A percentile compares a stretch with the other conserved stretches of the same genome.
These are phyloP conservation scores for Sutorius eximius DNA, from an alignment of 1,284 basidiomycete genomes.

Conservation along the genomic window DNA sequence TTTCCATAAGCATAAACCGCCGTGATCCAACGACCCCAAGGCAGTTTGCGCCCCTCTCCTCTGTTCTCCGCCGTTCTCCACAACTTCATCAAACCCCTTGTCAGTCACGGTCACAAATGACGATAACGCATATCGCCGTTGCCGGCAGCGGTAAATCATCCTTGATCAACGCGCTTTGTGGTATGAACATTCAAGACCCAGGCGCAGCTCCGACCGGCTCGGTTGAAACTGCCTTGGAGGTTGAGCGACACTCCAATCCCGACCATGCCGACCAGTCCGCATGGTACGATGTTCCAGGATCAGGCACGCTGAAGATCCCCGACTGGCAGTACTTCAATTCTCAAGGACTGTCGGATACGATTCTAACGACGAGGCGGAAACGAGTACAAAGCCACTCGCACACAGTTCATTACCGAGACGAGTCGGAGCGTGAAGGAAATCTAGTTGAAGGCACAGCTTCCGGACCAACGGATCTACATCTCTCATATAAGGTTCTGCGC, in stretches of 20 bases:
- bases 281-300: slow-evolving; percentile 41
- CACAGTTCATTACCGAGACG: slow-evolving; percentile 30
- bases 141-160: slow-evolving; percentile 28
- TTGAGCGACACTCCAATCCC: slow-evolving; percentile 32
- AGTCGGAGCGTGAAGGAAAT: slow-evolving; percentile 32
- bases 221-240: slow-evolving; percentile 28
- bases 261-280: slow-evolving; percentile 24
- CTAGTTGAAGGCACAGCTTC: slow-evolving; percentile 28
- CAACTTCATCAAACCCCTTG: background rate
- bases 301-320: slow-evolving; percentile 34
- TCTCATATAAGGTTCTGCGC: slow-evolving; percentile 25
- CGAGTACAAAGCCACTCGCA: slow-evolving; percentile 23
- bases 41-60: background rate
- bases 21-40: background rate
- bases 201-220: slow-evolving; percentile 35
- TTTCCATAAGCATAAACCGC: background rate
- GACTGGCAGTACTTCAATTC: slow-evolving; percentile 41
- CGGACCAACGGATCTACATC: slow-evolving; percentile 34
- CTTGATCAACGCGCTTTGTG: slow-evolving; percentile 30
- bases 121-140: background rate
- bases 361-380: slow-evolving; percentile 21
- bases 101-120: background rate
- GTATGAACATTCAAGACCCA: slow-evolving; percentile 26
- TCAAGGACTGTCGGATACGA: slow-evolving; percentile 36
- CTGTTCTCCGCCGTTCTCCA: background rate